These are phyloP conservation scores for Pharnaceum exiguum DNA, from an alignment of 148 eudicot species.

Conservation along the genomic window DNA sequence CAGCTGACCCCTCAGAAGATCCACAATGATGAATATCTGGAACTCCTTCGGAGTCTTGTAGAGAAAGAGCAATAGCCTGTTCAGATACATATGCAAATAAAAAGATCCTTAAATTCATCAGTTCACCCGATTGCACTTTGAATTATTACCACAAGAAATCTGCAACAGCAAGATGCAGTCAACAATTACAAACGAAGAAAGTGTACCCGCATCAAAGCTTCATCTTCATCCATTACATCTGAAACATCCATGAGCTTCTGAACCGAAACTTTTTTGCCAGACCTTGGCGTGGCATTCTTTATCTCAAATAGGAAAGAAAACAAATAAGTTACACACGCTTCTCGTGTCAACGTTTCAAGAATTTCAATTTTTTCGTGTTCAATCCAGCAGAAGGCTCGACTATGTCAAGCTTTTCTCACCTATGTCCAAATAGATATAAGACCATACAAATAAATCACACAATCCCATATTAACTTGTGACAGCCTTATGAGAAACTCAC, in stretches of 20 bases:
- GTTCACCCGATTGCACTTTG: background rate
- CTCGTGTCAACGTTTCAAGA: background rate
- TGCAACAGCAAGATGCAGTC: background rate
- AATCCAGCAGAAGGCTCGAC: too few species aligned
- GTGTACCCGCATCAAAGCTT: slow-evolving; percentile 62
- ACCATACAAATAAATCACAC: too few species aligned
- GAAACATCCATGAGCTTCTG: slow-evolving; percentile 30
- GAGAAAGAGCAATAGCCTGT: slow-evolving; percentile 86
- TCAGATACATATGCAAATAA: background rate
- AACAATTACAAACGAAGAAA: background rate
- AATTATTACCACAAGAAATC: background rate
- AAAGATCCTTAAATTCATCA: background rate
- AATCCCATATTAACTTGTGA: too few species aligned
- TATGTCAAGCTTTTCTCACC: too few species aligned
- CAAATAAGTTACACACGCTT: background rate
- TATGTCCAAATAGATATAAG: too few species aligned
- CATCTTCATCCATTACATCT: slow-evolving; percentile 59
- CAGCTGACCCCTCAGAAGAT: slow-evolving; percentile 22
- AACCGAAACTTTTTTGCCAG: slow-evolving; percentile 36
- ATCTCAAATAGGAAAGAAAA: slow-evolving; percentile 30
- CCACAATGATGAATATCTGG: slow-evolving; percentile 14
- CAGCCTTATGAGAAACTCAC: too few species aligned
- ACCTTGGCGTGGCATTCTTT: slow-evolving; percentile 28
- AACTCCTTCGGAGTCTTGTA: slow-evolving; percentile 33
- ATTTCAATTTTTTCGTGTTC: too few species aligned